Percentiles rank a stretch among this genome's conserved stretches.
phyloP scores from a whole-genome alignment of 139 green algal genomes.

The Tetraselmis chui region DNA sequence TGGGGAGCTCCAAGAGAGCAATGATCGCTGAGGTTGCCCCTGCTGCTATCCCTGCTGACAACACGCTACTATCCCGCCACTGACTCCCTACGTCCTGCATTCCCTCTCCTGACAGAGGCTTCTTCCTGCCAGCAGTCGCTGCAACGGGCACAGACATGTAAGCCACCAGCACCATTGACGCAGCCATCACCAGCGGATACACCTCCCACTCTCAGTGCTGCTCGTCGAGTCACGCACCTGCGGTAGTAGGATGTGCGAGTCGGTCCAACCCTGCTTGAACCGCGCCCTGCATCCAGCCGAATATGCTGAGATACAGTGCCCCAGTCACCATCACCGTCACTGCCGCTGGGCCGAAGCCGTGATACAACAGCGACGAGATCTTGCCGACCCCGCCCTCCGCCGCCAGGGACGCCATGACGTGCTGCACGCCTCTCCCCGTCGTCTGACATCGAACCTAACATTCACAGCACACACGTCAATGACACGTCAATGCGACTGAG shows the following conservation, averaged over 20 bases:
- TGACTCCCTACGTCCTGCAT: not conserved
- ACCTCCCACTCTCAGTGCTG: too few species aligned
- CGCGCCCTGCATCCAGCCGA: not conserved
- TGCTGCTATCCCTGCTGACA: not conserved
- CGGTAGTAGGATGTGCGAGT: too few species aligned
- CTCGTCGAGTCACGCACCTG: too few species aligned
- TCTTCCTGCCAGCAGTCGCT: too few species aligned
- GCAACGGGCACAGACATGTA: too few species aligned
- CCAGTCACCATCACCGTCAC: not conserved
- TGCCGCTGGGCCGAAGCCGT: not conserved
- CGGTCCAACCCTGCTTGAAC: not conserved
- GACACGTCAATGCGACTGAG: not conserved
- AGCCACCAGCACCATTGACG: too few species aligned
- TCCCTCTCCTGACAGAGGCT: too few species aligned
- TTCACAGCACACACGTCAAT: not conserved
- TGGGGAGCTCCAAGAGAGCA: not conserved
- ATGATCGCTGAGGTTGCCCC: not conserved
- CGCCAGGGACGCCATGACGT: not conserved
- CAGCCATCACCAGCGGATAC: too few species aligned
- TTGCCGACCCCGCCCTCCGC: not conserved
- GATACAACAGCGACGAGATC: not conserved
- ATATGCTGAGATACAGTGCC: not conserved
- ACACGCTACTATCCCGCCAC: not conserved
- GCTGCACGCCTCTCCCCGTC: not conserved
- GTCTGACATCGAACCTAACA: not conserved